phyloP scores from a whole-genome alignment of 805 yeast species.

The Saccharomycopsis sp. region DNA sequence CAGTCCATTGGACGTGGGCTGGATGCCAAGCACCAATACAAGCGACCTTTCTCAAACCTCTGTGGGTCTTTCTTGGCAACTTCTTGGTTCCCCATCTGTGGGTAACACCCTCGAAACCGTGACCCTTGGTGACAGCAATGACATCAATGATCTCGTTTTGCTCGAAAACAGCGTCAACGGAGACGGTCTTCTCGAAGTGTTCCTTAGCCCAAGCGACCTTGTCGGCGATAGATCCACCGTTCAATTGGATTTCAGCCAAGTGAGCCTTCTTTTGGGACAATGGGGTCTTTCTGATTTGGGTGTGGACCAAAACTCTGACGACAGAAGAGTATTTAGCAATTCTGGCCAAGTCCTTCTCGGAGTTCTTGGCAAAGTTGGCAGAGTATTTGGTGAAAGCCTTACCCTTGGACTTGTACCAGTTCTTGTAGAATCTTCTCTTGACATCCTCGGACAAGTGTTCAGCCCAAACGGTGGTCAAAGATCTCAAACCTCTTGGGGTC shows the following conservation, averaged over 20 bases:
- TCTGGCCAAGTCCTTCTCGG: constrained; percentile 64
- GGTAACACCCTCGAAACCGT: constrained; percentile 99
- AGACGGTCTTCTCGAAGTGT: constrained; percentile 98
- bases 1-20: constrained; percentile 99
- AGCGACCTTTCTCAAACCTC: constrained; percentile 99
- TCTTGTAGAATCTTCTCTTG: constrained; percentile 99
- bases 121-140: constrained; percentile 99
- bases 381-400: constrained; percentile 99
- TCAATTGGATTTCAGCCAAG: constrained; percentile 98
- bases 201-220: constrained; percentile 98
- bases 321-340: constrained; percentile 96
- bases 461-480: constrained; percentile 99
- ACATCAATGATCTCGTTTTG: constrained; percentile 98
- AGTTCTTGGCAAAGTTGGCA: not conserved
- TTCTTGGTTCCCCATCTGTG: constrained; percentile 99
- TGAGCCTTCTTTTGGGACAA: constrained; percentile 99
- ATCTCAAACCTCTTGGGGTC: constrained; percentile 99
- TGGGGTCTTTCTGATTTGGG: constrained; percentile 99
- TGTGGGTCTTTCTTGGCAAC: constrained; percentile 99
- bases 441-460: constrained; percentile 99
- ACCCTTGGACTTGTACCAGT: constrained; percentile 99
- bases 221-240: constrained; percentile 98
- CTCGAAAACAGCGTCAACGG: constrained; percentile 94
- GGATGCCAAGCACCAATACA: constrained; percentile 99
- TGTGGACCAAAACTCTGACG: constrained; percentile 98